These are phyloP conservation scores for Ceratobasidium sp. DNA, from an alignment of 1,284 basidiomycete genomes.

Conservation along the genomic window DNA sequence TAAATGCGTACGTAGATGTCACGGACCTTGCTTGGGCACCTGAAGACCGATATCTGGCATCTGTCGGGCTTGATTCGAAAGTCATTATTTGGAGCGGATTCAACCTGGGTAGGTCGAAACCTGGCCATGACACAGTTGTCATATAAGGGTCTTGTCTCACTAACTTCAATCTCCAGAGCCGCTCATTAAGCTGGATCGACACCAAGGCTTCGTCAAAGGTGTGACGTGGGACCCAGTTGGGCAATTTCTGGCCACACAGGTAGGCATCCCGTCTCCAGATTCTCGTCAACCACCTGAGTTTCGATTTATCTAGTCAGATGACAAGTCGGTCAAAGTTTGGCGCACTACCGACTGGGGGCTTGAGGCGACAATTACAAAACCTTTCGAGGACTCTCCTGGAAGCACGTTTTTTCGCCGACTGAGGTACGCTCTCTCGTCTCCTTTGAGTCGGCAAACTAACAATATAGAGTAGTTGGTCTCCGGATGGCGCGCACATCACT, in stretches of 20 bases:
- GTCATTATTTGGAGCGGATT: conserved; percentile 94
- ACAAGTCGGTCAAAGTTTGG: conserved; percentile 97
- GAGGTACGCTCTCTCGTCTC: conserved; percentile 64
- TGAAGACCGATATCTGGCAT: conserved; percentile 90
- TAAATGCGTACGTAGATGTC: conserved; percentile 72
- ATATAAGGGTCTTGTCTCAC: conserved; percentile 6
- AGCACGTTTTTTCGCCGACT: conserved; percentile 94
- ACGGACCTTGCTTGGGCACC: conserved; percentile 96
- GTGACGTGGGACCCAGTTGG: conserved; percentile 99
- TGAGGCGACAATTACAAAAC: conserved; percentile 85
- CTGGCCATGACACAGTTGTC: background rate
- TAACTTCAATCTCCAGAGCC: conserved; percentile 65
- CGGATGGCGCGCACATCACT: conserved; percentile 97
- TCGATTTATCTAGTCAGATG: conserved; percentile 74
- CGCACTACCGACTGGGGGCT: conserved; percentile 90
- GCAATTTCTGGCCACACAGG: conserved; percentile 90
- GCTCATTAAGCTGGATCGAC: conserved; percentile 83
- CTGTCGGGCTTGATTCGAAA: conserved; percentile 91
- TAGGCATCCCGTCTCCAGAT: conserved; percentile 47
- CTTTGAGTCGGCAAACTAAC: conserved; percentile 12
- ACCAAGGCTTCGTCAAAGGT: conserved; percentile 98
- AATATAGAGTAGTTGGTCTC: conserved; percentile 82
- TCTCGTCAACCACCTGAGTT: background rate
- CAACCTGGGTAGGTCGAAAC: conserved; percentile 71
- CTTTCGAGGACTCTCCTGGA: conserved; percentile 93